Evolutionary conservation across 768 basidiomycete species (phyloP).

Genomic region (Pulveroboletus sp.): DNA sequence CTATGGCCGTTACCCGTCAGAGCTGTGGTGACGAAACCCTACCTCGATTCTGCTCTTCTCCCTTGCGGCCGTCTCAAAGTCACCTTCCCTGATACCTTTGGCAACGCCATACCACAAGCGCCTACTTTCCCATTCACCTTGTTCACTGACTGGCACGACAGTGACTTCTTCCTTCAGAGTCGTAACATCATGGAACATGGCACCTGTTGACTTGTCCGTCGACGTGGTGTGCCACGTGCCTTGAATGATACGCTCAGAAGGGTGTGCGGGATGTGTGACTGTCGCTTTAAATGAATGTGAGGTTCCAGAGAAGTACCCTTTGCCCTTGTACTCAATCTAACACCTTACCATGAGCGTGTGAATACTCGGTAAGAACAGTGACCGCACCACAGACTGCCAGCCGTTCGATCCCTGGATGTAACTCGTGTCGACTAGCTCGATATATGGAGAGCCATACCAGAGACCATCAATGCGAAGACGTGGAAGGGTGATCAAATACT

Average conservation of each 20-base stretch:
- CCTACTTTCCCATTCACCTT: constrained; percentile 84
- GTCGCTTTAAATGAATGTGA: constrained; percentile 89
- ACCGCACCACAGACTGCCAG: constrained; percentile 47
- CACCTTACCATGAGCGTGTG: constrained; percentile 34
- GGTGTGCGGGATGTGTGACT: constrained; percentile 48
- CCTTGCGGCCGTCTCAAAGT: constrained; percentile 84
- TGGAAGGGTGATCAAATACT: constrained; percentile 90
- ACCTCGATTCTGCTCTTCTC: constrained; percentile 95
- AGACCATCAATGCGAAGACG: constrained; percentile 89
- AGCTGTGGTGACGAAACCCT: constrained; percentile 5
- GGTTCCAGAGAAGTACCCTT: constrained; percentile 92
- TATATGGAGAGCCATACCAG: constrained; percentile 88
- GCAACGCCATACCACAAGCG: constrained; percentile 82
- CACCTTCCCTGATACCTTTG: constrained; percentile 84
- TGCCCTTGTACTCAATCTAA: constrained; percentile 90
- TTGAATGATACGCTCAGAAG: constrained; percentile 52
- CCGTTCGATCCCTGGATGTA: constrained; percentile 71
- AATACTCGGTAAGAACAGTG: background rate
- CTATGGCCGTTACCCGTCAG: background rate
- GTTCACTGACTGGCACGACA: constrained; percentile 53
- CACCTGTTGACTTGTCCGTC: constrained; percentile 42
- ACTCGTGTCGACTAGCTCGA: constrained; percentile 80
- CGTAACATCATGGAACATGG: constrained; percentile 72
- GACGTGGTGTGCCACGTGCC: constrained; percentile 77
- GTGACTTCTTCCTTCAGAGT: constrained; percentile 71